Percentiles rank a stretch among this genome's conserved stretches.
phyloP scores from a whole-genome alignment of 208 protist genomes.

The Tritrichomonas foetus region DNA sequence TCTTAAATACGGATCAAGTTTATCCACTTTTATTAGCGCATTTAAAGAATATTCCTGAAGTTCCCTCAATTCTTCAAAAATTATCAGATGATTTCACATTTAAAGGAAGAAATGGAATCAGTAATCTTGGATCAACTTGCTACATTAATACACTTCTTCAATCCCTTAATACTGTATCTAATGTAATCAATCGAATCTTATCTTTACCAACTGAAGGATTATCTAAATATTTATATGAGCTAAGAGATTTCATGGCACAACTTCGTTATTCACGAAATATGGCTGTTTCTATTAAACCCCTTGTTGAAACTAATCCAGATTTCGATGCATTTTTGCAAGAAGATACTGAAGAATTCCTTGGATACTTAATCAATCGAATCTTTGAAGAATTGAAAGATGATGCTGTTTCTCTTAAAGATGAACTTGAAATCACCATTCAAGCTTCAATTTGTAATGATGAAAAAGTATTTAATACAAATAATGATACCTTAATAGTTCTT shows the following conservation, averaged over 20 bases:
- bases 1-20: background rate
- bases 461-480: background rate
- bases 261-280: background rate
- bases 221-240: background rate
- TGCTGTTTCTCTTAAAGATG: background rate
- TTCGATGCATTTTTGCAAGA: background rate
- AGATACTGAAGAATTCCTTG: conserved; percentile 7
- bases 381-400: background rate
- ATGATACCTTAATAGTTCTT: background rate
- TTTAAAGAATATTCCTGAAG: background rate
- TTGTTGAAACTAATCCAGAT: background rate
- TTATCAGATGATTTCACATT: background rate
- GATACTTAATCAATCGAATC: background rate
- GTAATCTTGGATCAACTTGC: background rate
- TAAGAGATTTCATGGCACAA: background rate
- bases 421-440: background rate
- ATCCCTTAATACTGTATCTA: background rate
- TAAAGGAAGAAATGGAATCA: conserved; percentile 18
- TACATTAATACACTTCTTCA: background rate
- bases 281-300: background rate
- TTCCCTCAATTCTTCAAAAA: background rate
- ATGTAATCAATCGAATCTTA: background rate
- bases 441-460: background rate
- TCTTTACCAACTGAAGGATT: background rate
- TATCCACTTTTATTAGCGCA: background rate